phyloP scores from a whole-genome alignment of 495 filamentous ascomycete species.

The Penicillium crystallinum region DNA sequence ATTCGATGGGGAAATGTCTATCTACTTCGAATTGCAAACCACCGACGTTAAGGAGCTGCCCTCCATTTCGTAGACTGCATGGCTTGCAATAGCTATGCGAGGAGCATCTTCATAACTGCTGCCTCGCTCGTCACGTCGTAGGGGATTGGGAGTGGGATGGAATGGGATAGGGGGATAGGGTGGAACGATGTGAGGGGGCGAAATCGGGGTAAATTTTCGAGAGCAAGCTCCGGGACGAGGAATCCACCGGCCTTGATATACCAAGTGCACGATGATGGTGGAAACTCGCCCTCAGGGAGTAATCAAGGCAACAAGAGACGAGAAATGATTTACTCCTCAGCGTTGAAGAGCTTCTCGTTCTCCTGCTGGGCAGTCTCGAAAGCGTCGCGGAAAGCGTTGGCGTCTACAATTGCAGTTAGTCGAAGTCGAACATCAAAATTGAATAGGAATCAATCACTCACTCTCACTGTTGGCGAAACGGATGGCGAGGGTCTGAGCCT shows the following conservation, averaged over 20 bases:
- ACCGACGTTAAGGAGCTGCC: slow-evolving; percentile 21
- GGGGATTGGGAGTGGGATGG: slow-evolving; percentile 11
- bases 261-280: slow-evolving; percentile 9
- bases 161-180: slow-evolving; percentile 9
- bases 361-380: slow-evolving; percentile 98
- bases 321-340: slow-evolving; percentile 36
- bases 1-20: slow-evolving; percentile 38
- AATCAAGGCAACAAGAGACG: background rate
- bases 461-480: slow-evolving; percentile 97
- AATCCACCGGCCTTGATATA: slow-evolving; percentile 4
- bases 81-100: slow-evolving; percentile 26
- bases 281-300: background rate
- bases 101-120: slow-evolving; percentile 31
- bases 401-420: slow-evolving; percentile 53
- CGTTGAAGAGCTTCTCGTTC: slow-evolving; percentile 75
- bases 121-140: slow-evolving; percentile 24
- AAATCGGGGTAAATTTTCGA: slow-evolving; percentile 14
- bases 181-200: slow-evolving; percentile 12
- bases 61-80: slow-evolving; percentile 26
- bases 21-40: slow-evolving; percentile 34
- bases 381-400: slow-evolving; percentile 95
- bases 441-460: slow-evolving; percentile 44
- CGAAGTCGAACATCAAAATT: background rate
- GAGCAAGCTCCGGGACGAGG: slow-evolving; percentile 15
- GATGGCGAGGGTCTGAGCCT: slow-evolving; percentile 92